Evolutionary conservation across 306 rosid species (phyloP), one percentile per base, ranked within the genome.

Genomic region (Macrotyloma uniflorum): DNA sequence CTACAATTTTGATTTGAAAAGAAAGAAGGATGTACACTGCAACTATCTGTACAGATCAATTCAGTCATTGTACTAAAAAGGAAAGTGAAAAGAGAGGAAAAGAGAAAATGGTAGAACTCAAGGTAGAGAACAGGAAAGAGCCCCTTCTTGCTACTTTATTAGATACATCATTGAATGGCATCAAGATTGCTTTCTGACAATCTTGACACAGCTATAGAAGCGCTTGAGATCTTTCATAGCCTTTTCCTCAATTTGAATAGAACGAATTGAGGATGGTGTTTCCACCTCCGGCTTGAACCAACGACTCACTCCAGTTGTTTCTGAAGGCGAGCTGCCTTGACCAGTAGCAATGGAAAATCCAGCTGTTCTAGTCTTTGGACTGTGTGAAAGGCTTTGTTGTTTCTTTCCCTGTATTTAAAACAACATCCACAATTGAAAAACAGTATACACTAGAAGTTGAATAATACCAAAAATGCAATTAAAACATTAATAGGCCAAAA

Each of bases 221-320:
- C 98, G 98, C 88, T 88, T 89, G 66, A 95, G 98, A 75, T 95
- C 98, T 88, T 92, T 95, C 82, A 95, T 93, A n/a, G 98, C 98
- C 86, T 87, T 91, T 80, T 95, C 98, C 86, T 95, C 98, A 0
- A 91, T 93, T 88, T 95, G 98, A 80, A 95, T 95, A 1, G 97
- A 91, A n/a, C 98, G 93, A 42, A 95, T 79, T 3, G 98, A 86
- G 12, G 98, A 95, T n/a, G 97, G 97, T 9, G 88, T 4, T 19
- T 91, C 97, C 47, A 76, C 85, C 79, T 92, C 98, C 0, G 98
- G 98, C 80, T 85, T 95, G 88, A 92, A 95, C 98, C 98, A 95
- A 58, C 97, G 96, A 82, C 87, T 95, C 85, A 85, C 16, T 43
- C 86, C 90, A 0, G 86, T 57, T n/a, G 96, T 67, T 55, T 95